Conservation (phyloP, 2,329 filamentous ascomycete species). For the Ophiocordyceps robertsii region DNA sequence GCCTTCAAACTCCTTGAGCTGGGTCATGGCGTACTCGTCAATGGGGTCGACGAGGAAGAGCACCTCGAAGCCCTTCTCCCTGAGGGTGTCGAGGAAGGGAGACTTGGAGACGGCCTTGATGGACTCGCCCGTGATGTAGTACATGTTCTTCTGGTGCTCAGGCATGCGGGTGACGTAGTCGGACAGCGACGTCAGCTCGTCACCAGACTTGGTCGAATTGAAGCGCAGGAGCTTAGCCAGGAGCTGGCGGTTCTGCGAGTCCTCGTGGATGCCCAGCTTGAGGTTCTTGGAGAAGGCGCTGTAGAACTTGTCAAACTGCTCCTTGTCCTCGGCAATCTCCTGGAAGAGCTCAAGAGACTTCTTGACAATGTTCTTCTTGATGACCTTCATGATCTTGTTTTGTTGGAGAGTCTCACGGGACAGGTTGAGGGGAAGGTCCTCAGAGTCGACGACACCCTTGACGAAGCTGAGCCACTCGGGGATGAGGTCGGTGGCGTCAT, state of each 20-base stretch:
- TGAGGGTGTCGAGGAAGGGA: slow-evolving; percentile 96
- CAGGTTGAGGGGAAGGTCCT: slow-evolving; percentile 98
- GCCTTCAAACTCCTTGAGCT: slow-evolving; percentile 99
- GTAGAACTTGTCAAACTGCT: slow-evolving; percentile 99
- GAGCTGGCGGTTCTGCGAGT: slow-evolving; percentile 84
- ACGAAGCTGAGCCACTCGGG: slow-evolving; percentile 98
- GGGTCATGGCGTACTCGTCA: slow-evolving; percentile 98
- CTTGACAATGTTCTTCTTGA: slow-evolving; percentile 99
- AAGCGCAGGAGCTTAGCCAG: slow-evolving; percentile 98
- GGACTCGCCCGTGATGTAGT: slow-evolving; percentile 99
- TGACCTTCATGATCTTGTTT: slow-evolving; percentile 99
- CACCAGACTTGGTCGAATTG: slow-evolving; percentile 97
- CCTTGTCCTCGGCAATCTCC: slow-evolving; percentile 98
- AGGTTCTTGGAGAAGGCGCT: slow-evolving; percentile 99
- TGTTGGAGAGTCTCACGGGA: slow-evolving; percentile 99
- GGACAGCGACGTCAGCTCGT: slow-evolving; percentile 83
- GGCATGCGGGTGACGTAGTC: slow-evolving; percentile 99
- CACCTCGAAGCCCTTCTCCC: slow-evolving; percentile 98
- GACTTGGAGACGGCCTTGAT: slow-evolving; percentile 97
- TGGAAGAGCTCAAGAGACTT: slow-evolving; percentile 99
- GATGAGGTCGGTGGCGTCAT: slow-evolving; percentile 97
- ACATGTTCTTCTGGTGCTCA: slow-evolving; percentile 99
- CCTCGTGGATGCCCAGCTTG: slow-evolving; percentile 99
- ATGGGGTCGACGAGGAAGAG: slow-evolving; percentile 99
- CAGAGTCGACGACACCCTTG: slow-evolving; percentile 99